Evolutionary conservation across 768 basidiomycete genomes (phyloP), one percentile per base, ranked within the genome.

Genomic region (Lepiota venenata): DNA sequence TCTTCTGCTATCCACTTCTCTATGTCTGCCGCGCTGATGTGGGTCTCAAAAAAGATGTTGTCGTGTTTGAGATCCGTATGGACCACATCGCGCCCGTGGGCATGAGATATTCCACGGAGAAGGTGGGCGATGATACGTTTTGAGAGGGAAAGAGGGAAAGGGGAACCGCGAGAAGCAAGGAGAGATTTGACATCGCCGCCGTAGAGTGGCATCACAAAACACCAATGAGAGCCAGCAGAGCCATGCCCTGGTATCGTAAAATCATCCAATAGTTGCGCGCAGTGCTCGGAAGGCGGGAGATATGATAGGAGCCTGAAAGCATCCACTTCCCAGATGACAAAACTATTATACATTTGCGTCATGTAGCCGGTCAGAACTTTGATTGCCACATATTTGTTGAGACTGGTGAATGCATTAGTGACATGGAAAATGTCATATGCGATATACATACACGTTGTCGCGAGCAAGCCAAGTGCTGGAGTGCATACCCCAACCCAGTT

Each of bases 401-500:
- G n/a, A 56, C 21, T 64, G 52, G 40, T 62, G 58, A 37, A 62
- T 65, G 58, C 11, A 20, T 16, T 40, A 20, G 22, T 11, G 40
- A 49, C 52, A 49, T 10, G 35, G 48, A 32, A 15, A 50, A 43
- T n/a, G 40, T 44, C 10, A 32, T 25, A 45, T 45, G 25, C 20
- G 27, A 10, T 40, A 29, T 41, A 58, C 62, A 7, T 52, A 65
- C 68, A 54, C 38, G 41, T 52, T 35, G 56, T 70, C 66, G 21
- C 47, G 57, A 15, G 65, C 66, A 29, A 70, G 57, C 68, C 69
- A 71, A 18, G 58, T 59, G 50, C 65, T 70, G 2, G 67, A 65
- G 27, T 60, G 55, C 64, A 62, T 64, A 9, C 69, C 68, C 66
- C 65, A 70, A 11, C 67, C 68, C 5, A 71, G 64, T 52, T 70